Percentiles rank a stretch among this genome's conserved stretches.
These are phyloP conservation scores for Calocybe indica DNA, from an alignment of 768 basidiomycete species.

Conservation along the genomic window DNA sequence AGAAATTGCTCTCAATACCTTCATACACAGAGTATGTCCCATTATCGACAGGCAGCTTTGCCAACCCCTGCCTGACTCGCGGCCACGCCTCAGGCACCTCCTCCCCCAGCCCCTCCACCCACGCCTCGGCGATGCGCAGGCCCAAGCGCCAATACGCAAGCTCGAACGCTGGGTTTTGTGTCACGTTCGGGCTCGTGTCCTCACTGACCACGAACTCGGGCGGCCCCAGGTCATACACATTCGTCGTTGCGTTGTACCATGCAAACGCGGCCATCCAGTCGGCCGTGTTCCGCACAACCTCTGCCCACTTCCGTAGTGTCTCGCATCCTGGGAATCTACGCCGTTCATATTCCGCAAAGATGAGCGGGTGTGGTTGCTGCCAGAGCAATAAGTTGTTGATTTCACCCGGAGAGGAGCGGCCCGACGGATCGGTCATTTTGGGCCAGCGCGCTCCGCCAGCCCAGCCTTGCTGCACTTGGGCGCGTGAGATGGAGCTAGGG, in stretches of 20 bases:
- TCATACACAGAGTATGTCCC: conserved; percentile 54
- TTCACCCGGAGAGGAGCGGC: conserved; percentile 51
- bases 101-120: conserved; percentile 39
- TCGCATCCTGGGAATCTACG: conserved; percentile 33
- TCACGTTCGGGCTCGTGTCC: conserved; percentile 49
- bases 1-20: conserved; percentile 45
- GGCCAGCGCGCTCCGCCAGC: conserved; percentile 53
- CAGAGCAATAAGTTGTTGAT: conserved; percentile 61
- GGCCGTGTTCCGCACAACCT: conserved; percentile 46
- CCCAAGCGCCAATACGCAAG: conserved; percentile 54
- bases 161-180: conserved; percentile 53
- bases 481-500: conserved; percentile 34
- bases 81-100: conserved; percentile 36
- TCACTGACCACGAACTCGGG: conserved; percentile 53
- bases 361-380: conserved; percentile 55
- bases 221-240: conserved; percentile 49
- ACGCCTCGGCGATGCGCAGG: conserved; percentile 39
- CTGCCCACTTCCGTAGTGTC: conserved; percentile 44
- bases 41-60: conserved; percentile 44
- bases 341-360: conserved; percentile 49
- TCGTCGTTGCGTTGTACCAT: conserved; percentile 41
- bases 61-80: conserved; percentile 37
- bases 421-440: conserved; percentile 59
- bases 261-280: conserved; percentile 58
- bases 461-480: conserved; percentile 49